Conservation (phyloP, 371 early-diverging fungal genomes). For the Batkoa obscura region DNA sequence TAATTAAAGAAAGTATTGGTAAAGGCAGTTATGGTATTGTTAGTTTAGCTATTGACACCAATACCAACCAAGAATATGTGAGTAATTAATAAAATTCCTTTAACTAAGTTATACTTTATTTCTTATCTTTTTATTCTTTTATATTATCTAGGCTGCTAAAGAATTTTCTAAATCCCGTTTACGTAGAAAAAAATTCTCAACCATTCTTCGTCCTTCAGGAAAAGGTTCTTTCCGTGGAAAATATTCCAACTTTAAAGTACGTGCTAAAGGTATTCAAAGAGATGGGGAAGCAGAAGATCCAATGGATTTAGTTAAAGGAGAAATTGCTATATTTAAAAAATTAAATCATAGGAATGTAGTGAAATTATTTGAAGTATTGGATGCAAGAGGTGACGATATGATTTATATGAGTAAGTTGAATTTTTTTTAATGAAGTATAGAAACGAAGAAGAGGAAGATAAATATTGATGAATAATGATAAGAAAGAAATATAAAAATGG, state of each 20-base stretch:
- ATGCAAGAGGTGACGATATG: constrained; percentile 62
- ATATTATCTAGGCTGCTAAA: constrained; percentile 77
- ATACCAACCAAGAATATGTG: constrained; percentile 33
- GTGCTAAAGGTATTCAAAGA: neutral
- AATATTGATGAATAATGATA: too few species aligned
- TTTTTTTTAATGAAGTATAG: too few species aligned
- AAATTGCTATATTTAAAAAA: constrained; percentile 88
- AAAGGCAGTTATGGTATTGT: constrained; percentile 82
- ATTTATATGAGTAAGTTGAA: constrained; percentile 45
- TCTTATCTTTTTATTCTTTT: too few species aligned
- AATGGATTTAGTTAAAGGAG: constrained; percentile 67
- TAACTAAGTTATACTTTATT: neutral
- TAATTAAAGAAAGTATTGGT: constrained; percentile 53
- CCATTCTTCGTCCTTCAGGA: constrained; percentile 17
- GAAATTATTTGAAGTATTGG: constrained; percentile 77
- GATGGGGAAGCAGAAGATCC: constrained; percentile 24
- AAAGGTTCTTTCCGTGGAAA: constrained; percentile 21
- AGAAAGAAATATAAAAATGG: too few species aligned
- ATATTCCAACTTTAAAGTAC: constrained; percentile 12
- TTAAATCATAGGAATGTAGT: constrained; percentile 76
- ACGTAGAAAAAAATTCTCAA: constrained; percentile 42
- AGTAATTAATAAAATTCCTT: constrained; percentile 6
- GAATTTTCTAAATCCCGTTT: constrained; percentile 73
- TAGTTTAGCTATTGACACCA: constrained; percentile 43
- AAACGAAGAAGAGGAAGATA: too few species aligned